Conservation (phyloP, 768 basidiomycete genomes). For the Psilocybe subaeruginosa region DNA sequence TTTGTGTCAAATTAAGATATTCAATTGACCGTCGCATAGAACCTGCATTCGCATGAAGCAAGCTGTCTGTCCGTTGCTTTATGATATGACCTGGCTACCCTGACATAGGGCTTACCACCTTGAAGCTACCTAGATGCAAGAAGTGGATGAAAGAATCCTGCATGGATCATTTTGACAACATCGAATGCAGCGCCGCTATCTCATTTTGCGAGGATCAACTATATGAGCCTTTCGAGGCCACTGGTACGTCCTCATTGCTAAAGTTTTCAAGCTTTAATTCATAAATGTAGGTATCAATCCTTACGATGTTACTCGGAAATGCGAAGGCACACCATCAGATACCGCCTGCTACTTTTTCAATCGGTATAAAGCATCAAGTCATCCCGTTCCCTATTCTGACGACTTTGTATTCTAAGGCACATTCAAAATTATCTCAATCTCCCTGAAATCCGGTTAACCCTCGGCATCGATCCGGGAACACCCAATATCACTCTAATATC, state of each 20-base stretch:
- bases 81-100: background rate
- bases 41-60: background rate
- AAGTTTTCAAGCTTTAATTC: slow-evolving; percentile 25
- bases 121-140: slow-evolving; percentile 66
- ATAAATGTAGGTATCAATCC: slow-evolving; percentile 45
- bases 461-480: slow-evolving; percentile 62
- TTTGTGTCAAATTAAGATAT: background rate
- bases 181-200: slow-evolving; percentile 64
- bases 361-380: slow-evolving; percentile 15
- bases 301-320: slow-evolving; percentile 70
- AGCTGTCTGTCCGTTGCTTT: background rate
- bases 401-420: slow-evolving; percentile 37
- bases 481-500: slow-evolving; percentile 36
- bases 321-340: slow-evolving; percentile 47
- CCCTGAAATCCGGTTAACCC: slow-evolving; percentile 48
- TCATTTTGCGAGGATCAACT: slow-evolving; percentile 57
- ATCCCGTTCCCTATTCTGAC: too few species aligned
- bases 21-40: background rate
- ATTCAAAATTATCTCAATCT: slow-evolving; percentile 66
- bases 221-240: background rate
- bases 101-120: background rate
- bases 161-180: slow-evolving; percentile 63
- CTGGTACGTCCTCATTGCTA: background rate
- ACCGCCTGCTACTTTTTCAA: slow-evolving; percentile 63
- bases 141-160: slow-evolving; percentile 57